Evolutionary conservation across 2,329 filamentous ascomycete genomes (phyloP).

Genomic region (Diaporthe helianthi): DNA sequence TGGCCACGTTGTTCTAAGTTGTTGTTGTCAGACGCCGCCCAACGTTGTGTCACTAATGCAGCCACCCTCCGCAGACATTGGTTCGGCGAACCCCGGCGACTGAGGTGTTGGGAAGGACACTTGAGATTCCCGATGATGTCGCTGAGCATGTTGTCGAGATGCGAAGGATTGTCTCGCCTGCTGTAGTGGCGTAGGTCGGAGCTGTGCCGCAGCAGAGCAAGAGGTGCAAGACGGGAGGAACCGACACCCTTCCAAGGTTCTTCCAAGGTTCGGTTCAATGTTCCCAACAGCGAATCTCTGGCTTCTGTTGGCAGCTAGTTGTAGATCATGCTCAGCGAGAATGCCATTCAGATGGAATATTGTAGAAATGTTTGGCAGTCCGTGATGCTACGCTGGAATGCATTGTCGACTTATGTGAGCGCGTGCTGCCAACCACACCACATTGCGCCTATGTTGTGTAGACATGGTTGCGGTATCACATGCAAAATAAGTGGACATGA

Average conservation of each 20-base stretch:
- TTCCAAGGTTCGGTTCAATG: no score
- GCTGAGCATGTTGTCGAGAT: neutral
- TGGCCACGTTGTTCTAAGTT: conserved; percentile 22
- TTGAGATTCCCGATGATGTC: neutral
- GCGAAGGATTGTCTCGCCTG: neutral
- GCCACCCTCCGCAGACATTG: conserved; percentile 7
- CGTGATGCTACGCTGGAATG: neutral
- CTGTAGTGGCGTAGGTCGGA: neutral
- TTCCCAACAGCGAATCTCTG: neutral
- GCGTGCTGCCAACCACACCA: neutral
- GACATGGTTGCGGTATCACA: neutral
- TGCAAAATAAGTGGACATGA: neutral
- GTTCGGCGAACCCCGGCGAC: conserved; percentile 2
- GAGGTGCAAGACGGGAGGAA: neutral
- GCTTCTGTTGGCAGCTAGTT: neutral
- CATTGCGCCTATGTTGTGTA: neutral
- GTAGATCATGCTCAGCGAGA: neutral
- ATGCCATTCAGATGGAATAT: no score
- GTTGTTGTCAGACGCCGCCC: conserved; percentile 25
- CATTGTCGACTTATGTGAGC: neutral
- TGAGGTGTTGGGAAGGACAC: neutral
- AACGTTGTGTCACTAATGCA: conserved; percentile 20
- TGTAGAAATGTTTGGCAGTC: neutral
- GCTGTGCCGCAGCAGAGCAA: neutral
- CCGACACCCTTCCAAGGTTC: neutral